These are phyloP conservation scores for Citrus inodora DNA, from an alignment of 345 rosid genomes.

Conservation along the genomic window DNA sequence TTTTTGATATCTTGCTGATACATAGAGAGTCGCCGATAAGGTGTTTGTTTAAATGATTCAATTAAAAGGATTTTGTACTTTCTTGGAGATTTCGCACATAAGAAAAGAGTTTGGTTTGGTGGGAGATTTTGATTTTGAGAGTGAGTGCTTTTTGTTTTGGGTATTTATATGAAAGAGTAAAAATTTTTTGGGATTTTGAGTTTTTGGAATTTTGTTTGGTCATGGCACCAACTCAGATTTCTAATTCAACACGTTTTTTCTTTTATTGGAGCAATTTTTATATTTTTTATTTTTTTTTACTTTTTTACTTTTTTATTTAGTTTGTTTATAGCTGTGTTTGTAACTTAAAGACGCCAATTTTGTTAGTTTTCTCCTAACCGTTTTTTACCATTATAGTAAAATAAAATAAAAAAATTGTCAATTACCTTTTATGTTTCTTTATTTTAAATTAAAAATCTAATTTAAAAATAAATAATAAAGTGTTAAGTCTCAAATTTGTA, in stretches of 20 bases:
- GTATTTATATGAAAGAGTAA: background rate
- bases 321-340: background rate
- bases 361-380: background rate
- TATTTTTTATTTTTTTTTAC: background rate
- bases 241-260: conserved; percentile 19
- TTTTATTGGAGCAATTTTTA: conserved; percentile 2
- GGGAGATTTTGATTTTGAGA: conserved; percentile 24
- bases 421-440: background rate
- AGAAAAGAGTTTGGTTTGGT: conserved; percentile 5
- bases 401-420: background rate
- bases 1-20: background rate
- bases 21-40: background rate
- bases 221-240: conserved; percentile 9
- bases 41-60: background rate
- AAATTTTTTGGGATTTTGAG: background rate
- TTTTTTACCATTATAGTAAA: background rate
- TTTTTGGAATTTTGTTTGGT: conserved; percentile 5
- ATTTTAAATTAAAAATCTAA: background rate
- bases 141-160: background rate
- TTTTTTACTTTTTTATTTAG: background rate
- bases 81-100: conserved; percentile 3
- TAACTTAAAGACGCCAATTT: background rate
- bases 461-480: background rate
- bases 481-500: background rate
- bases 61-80: background rate